Conservation (phyloP, 2,329 filamentous ascomycete genomes). For the Aureobasidium sp. region DNA sequence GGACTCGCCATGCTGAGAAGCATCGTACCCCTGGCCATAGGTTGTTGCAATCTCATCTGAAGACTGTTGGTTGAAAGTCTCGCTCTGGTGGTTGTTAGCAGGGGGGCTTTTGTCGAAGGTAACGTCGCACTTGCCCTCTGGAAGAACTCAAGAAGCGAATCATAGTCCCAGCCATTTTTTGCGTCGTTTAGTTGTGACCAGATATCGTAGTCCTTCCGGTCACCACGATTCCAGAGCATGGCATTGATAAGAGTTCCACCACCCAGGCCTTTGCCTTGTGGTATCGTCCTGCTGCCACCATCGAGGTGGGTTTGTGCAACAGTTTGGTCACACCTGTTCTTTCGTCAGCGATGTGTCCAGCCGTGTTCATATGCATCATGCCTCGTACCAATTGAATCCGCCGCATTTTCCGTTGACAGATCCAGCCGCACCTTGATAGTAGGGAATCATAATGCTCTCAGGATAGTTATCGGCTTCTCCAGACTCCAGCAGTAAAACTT, state of each 20-base stretch:
- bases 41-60: conserved; percentile 27
- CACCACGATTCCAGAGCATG: conserved; percentile 33
- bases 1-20: conserved; percentile 32
- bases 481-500: conserved; percentile 25
- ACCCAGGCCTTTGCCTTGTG: conserved; percentile 24
- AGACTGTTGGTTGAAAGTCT: conserved; percentile 25
- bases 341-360: neutral
- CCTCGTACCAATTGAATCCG: conserved; percentile 15
- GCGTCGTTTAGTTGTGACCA: conserved; percentile 45
- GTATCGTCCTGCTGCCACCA: conserved; percentile 19
- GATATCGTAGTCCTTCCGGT: conserved; percentile 43
- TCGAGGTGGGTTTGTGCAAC: conserved; percentile 22
- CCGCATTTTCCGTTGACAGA: conserved; percentile 13
- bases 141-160: conserved; percentile 34
- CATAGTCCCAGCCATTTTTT: conserved; percentile 51
- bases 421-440: conserved; percentile 15
- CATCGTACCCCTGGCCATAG: conserved; percentile 33
- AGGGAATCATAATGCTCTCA: conserved; percentile 16
- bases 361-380: neutral
- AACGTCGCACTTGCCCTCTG: conserved; percentile 12
- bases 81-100: conserved; percentile 10
- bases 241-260: conserved; percentile 28
- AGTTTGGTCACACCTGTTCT: conserved; percentile 15
- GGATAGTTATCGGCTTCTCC: conserved; percentile 20
- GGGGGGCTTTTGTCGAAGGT: no score